Base-by-base conservation (phyloP, 768 basidiomycete genomes). In the Fomitopsis serialis region DNA sequence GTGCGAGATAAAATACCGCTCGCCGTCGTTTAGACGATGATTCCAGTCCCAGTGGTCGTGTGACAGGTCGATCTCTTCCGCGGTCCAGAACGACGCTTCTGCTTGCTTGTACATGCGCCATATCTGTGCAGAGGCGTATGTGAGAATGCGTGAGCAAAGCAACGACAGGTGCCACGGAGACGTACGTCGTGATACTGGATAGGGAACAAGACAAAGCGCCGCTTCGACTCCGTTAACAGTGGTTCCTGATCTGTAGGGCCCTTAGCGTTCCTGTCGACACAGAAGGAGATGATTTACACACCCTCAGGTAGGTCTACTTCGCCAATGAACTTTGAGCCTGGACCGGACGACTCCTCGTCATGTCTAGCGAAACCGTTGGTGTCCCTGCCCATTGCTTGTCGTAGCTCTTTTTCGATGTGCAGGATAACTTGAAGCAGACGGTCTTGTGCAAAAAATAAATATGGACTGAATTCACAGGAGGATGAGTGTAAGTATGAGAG, bases 41-140 rank as follows among this genome's bases (percentile, higher is more conserved):
- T 84, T 81, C 95, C 94, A 98, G 72, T 97, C 91, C 54, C 78
- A 76, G 21, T 85, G 62, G 61, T 97, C 94, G 56, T 92, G 81
- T 17, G 89, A 91, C 3, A 96, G 82, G 62, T 96, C 89, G 69
- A 95, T 87, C 67, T 94, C 92, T 61, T 94, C 92, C 0, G 87
- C 90, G 0, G 92, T 94, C 92, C 92, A 95, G 70, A 94, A 94
- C 0, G 87, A 92, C 0, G 93, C 92, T 62, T 98, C 84, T 0
- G 94, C 93, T 62, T 90, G 87, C 74, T 97, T 98, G 78, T 98
- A 98, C 77, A 92, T 84, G 62, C 84, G 83, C 94, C 94, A 97
- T 60, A 97, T 93, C 92, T 96, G 36, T 6, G 6, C 17, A 23
- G 11, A 11, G 29, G n/a, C 15, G 34, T 35, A 15, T 15, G 34